A percentile compares a stretch with the other conserved stretches of the same genome.
Evolutionary conservation across 2,329 filamentous ascomycete genomes (phyloP).

Genomic region (Clonostachys sp.): DNA sequence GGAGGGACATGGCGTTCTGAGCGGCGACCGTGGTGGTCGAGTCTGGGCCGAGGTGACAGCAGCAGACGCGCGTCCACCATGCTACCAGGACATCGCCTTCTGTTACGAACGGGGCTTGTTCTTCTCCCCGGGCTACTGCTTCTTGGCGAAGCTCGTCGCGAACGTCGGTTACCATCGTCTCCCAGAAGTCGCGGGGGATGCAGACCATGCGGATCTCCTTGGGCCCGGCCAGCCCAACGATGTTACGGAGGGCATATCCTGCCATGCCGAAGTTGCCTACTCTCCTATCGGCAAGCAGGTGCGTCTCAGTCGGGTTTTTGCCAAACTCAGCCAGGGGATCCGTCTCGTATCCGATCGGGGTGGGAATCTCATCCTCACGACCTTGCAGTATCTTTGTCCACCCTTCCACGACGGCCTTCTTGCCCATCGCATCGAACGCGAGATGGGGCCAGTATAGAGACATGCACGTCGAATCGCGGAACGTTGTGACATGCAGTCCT

Average conservation of each 20-base stretch:
- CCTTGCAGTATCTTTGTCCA: slow-evolving; percentile 31
- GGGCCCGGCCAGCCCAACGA: slow-evolving; percentile 11
- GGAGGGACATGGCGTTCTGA: neutral
- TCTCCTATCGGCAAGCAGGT: slow-evolving; percentile 9
- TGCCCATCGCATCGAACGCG: slow-evolving; percentile 31
- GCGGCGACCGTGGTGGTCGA: neutral
- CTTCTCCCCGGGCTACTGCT: neutral
- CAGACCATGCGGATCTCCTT: slow-evolving; percentile 26
- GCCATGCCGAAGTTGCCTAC: slow-evolving; percentile 10
- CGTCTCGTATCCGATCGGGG: slow-evolving; percentile 11
- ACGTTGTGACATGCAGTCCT: slow-evolving; percentile 32
- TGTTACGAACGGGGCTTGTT: slow-evolving; percentile 19
- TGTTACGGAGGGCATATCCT: slow-evolving; percentile 15
- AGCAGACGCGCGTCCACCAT: slow-evolving; percentile 23
- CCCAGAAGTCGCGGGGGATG: slow-evolving; percentile 18
- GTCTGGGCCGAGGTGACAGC: neutral
- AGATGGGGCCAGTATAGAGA: slow-evolving; percentile 32
- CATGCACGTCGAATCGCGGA: slow-evolving; percentile 34
- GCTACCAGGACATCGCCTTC: slow-evolving; percentile 30
- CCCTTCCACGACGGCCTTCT: slow-evolving; percentile 23
- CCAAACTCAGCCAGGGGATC: slow-evolving; percentile 20
- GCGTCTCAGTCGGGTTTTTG: slow-evolving; percentile 10
- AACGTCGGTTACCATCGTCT: slow-evolving; percentile 14
- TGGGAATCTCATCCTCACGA: slow-evolving; percentile 19
- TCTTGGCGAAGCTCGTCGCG: slow-evolving; percentile 12